These are phyloP conservation scores for Aspergillus ostianus DNA, from an alignment of 495 filamentous ascomycete genomes.

Conservation along the genomic window DNA sequence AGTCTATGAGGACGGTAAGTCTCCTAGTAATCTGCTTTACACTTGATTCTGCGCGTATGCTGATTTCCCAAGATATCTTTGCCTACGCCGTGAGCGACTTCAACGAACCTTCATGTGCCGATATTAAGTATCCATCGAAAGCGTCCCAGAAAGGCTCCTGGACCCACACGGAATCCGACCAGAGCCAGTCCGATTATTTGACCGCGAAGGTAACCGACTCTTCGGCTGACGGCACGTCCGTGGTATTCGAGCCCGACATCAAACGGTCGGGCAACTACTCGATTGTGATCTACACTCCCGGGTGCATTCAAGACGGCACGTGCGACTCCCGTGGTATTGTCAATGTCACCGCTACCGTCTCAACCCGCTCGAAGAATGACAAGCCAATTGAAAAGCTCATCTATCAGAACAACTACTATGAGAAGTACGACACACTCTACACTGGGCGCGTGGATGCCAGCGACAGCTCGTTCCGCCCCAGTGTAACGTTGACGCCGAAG, in stretches of 20 bases:
- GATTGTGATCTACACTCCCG: constrained; percentile 86
- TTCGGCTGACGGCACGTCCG: constrained; percentile 52
- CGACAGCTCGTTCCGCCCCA: constrained; percentile 71
- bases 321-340: constrained; percentile 74
- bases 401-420: constrained; percentile 87
- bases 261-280: constrained; percentile 86
- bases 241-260: constrained; percentile 81
- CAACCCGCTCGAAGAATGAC: constrained; percentile 41
- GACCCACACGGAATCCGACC: constrained; percentile 57
- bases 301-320: constrained; percentile 75
- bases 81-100: constrained; percentile 81
- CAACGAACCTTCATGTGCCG: constrained; percentile 83
- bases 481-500: constrained; percentile 72
- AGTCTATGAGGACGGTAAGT: constrained; percentile 73
- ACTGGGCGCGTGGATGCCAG: constrained; percentile 77
- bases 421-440: constrained; percentile 93
- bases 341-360: constrained; percentile 72
- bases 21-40: neutral
- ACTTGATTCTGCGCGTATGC: neutral
- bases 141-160: constrained; percentile 73
- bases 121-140: constrained; percentile 59
- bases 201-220: constrained; percentile 60
- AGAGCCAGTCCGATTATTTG: constrained; percentile 73
- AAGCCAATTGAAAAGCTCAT: constrained; percentile 49
- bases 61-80: constrained; percentile 61